Evolutionary conservation across 192 early-diverging fungal species (phyloP).

Genomic region (Coemansia sp.): DNA sequence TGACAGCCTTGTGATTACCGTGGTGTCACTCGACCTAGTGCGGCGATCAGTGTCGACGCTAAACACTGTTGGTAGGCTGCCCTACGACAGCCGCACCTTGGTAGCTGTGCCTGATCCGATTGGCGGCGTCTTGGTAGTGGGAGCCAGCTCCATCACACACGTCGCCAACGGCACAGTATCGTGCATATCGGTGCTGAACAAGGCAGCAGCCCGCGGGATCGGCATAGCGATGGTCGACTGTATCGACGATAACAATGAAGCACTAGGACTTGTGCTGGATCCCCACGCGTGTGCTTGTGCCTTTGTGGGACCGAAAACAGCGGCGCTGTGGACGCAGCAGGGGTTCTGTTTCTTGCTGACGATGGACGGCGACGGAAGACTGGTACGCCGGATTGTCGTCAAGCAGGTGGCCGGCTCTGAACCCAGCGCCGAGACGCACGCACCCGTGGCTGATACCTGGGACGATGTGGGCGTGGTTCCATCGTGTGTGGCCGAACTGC

Average conservation of each 20-base stretch:
- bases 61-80: constrained; percentile 74
- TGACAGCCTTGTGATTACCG: constrained; percentile 76
- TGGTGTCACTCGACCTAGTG: constrained; percentile 84
- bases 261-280: constrained; percentile 73
- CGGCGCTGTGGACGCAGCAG: constrained; percentile 70
- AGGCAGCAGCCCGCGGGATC: constrained; percentile 75
- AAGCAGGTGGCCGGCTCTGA: constrained; percentile 39
- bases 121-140: constrained; percentile 83
- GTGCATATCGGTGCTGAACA: constrained; percentile 65
- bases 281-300: constrained; percentile 58
- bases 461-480: constrained; percentile 39
- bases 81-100: constrained; percentile 78
- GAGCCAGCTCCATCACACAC: constrained; percentile 82
- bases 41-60: constrained; percentile 79
- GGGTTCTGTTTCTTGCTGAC: constrained; percentile 77
- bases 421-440: constrained; percentile 4
- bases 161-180: constrained; percentile 75
- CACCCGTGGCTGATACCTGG: constrained; percentile 29
- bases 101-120: constrained; percentile 80
- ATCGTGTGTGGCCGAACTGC: constrained; percentile 33
- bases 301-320: constrained; percentile 70
- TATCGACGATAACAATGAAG: constrained; percentile 52
- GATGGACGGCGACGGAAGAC: constrained; percentile 71
- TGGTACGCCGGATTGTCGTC: constrained; percentile 73
- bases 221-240: constrained; percentile 55